Evolutionary conservation across 768 basidiomycete genomes (phyloP).

Genomic region (Agaricus subrufescens): DNA sequence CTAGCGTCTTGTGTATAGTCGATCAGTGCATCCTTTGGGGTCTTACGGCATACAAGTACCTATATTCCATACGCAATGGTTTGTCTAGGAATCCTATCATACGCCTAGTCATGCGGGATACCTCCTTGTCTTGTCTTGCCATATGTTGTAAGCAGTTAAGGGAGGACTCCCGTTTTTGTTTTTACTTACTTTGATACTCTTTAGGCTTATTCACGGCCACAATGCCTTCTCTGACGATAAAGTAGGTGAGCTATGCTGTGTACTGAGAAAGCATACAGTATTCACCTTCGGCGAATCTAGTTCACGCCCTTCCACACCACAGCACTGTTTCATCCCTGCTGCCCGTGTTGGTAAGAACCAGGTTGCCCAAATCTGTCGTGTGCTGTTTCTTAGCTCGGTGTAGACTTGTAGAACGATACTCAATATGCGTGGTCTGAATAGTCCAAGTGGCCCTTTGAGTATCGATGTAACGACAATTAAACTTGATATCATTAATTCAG

Average conservation of each 20-base stretch:
- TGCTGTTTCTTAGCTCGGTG: background rate
- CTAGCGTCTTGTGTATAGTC: background rate
- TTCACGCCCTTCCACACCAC: background rate
- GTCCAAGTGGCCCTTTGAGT: too few species aligned
- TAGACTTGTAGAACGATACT: constrained; percentile 3
- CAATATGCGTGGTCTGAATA: background rate
- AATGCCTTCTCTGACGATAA: background rate
- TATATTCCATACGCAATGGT: background rate
- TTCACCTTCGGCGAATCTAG: too few species aligned
- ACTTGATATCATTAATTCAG: too few species aligned
- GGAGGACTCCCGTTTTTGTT: background rate
- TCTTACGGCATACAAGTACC: background rate
- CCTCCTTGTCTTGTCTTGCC: background rate
- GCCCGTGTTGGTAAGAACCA: background rate
- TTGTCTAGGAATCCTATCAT: constrained; percentile 1
- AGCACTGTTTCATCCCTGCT: background rate
- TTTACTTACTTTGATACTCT: background rate
- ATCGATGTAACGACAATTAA: too few species aligned
- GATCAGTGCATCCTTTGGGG: background rate
- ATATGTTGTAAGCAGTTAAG: background rate
- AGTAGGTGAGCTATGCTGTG: background rate
- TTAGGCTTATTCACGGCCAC: background rate
- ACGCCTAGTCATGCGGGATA: constrained; percentile 3
- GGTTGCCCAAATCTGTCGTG: background rate
- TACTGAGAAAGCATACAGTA: background rate